Evolutionary conservation across 2,329 filamentous ascomycete species (phyloP).

Genomic region (Myriangium duriaei): DNA sequence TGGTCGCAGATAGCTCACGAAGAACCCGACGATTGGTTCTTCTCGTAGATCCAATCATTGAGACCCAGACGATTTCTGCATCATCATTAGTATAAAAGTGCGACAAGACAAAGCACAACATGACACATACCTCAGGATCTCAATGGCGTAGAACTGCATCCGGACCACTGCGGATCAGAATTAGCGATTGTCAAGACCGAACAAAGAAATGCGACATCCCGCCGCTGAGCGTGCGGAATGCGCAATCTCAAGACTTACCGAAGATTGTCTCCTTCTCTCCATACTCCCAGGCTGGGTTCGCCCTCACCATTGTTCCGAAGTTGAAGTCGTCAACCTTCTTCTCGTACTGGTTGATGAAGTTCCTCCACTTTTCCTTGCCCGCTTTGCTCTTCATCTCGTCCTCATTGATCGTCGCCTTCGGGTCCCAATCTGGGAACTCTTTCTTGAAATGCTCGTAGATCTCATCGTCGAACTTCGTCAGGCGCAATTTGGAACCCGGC

Average conservation of each 20-base stretch:
- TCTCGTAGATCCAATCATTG: conserved; percentile 96
- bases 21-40: conserved; percentile 51
- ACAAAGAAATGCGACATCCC: too few species aligned
- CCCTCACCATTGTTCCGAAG: conserved; percentile 87
- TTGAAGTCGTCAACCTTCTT: conserved; percentile 95
- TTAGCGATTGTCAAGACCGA: too few species aligned
- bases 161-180: conserved; percentile 41
- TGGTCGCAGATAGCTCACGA: conserved; percentile 16
- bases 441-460: conserved; percentile 79
- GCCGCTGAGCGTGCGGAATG: too few species aligned
- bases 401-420: conserved; percentile 68
- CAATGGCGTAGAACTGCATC: conserved; percentile 76
- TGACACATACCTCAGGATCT: conserved; percentile 56
- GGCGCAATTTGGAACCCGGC: conserved; percentile 72
- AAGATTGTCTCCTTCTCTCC: conserved; percentile 85
- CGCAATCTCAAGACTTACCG: conserved; percentile 40
- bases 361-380: conserved; percentile 89
- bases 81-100: conserved; percentile 11
- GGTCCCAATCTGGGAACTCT: conserved; percentile 89
- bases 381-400: conserved; percentile 95
- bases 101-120: not conserved
- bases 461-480: conserved; percentile 91
- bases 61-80: conserved; percentile 67
- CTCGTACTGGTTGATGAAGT: conserved; percentile 88
- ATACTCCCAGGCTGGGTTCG: conserved; percentile 70